phyloP scores from a whole-genome alignment of 192 early-diverging fungal species.

The Lobosporangium transversale region DNA sequence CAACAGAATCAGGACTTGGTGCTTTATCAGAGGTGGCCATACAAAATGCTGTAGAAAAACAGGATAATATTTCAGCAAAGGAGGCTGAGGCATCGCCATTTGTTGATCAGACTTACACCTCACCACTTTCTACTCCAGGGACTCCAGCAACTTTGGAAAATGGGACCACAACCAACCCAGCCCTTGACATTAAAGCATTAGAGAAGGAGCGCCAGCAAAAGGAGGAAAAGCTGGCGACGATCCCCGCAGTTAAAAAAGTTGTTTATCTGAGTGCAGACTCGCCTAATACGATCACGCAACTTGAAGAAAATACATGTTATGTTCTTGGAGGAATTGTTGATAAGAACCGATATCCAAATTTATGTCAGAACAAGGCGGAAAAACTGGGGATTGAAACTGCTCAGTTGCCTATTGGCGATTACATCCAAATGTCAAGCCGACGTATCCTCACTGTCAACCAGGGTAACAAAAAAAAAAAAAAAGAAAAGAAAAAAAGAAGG shows the following conservation, averaged over 20 bases:
- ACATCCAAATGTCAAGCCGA: slow-evolving; percentile 80
- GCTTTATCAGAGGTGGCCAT: too few relatives aligned
- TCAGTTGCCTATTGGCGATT: slow-evolving; percentile 87
- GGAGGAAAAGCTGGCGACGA: slow-evolving; percentile 47
- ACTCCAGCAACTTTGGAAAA: background rate
- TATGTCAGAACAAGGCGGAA: slow-evolving; percentile 85
- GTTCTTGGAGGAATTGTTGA: slow-evolving; percentile 96
- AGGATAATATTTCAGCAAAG: too few relatives aligned
- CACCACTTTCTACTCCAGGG: background rate
- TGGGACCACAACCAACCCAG: background rate
- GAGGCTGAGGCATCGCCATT: too few relatives aligned
- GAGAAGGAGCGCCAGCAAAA: slow-evolving; percentile 35
- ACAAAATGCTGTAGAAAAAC: too few relatives aligned
- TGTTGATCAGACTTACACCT: too few relatives aligned
- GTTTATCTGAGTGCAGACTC: slow-evolving; percentile 95
- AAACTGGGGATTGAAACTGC: slow-evolving; percentile 77
- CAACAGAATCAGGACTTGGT: too few relatives aligned
- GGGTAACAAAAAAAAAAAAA: slow-evolving; percentile 51
- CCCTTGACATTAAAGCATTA: slow-evolving; percentile 12
- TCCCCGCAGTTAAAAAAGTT: slow-evolving; percentile 66
- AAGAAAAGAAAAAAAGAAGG: too few relatives aligned
- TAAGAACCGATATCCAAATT: slow-evolving; percentile 76
- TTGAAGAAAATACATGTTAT: slow-evolving; percentile 85
- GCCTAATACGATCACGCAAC: slow-evolving; percentile 66
- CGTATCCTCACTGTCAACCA: slow-evolving; percentile 96